phyloP scores from a whole-genome alignment of 345 rosid genomes.

The Heritiera littoralis region DNA sequence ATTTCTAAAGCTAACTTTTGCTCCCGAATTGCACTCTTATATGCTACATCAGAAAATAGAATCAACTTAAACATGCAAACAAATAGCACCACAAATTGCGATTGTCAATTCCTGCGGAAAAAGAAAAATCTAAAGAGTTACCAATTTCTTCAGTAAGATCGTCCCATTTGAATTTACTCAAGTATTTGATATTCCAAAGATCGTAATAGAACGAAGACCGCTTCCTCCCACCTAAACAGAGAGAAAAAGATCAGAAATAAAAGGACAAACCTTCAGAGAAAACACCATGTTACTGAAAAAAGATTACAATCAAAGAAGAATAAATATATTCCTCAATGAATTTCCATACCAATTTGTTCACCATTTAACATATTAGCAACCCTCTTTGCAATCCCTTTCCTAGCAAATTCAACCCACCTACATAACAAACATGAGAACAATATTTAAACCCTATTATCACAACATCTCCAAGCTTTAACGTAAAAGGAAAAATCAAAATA shows the following conservation, averaged over 20 bases:
- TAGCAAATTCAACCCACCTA: constrained; percentile 94
- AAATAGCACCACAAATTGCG: background rate
- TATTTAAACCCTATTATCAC: background rate
- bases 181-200: constrained; percentile 92
- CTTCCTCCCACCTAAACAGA: constrained; percentile 77
- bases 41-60: constrained; percentile 53
- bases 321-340: background rate
- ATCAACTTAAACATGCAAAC: constrained; percentile 22
- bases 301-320: background rate
- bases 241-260: constrained; percentile 12
- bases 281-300: background rate
- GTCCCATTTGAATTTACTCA: constrained; percentile 96
- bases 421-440: constrained; percentile 23
- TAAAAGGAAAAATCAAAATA: background rate
- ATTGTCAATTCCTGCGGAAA: background rate
- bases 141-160: constrained; percentile 90
- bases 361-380: constrained; percentile 87
- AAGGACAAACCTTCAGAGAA: background rate
- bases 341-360: constrained; percentile 75
- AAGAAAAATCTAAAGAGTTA: constrained; percentile 29
- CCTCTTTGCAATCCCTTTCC: constrained; percentile 72
- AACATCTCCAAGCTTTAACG: background rate
- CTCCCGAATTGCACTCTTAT: constrained; percentile 73
- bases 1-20: constrained; percentile 81
- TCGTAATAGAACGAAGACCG: constrained; percentile 75